Evolutionary conservation across 1,139 yeast genomes (phyloP), one percentile per base, ranked within the genome.

Genomic region (Zygosaccharomyces pseudobailii): DNA sequence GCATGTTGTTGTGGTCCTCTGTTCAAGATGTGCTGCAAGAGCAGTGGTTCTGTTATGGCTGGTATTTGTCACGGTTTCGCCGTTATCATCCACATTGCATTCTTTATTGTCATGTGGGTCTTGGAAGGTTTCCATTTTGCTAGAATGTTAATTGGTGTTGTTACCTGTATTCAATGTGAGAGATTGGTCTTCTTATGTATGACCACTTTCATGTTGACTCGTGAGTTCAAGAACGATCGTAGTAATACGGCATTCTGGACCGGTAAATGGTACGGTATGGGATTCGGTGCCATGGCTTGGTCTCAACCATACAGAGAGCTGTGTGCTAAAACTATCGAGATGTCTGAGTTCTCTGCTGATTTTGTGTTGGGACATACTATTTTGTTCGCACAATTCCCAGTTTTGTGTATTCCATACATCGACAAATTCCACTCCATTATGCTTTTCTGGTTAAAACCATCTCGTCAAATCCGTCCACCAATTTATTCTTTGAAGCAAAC

Each of bases 231-330:
- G 82, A 90, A 88, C 63, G 98, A 94, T 71, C 90, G 86, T 68
- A 79, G 98, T 38, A 92, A 92, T 74, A 84, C 95, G 61, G 97
- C 98, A 25, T 92, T 95, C 92, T 92, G 99, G 99, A 86, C 96
- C 53, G 99, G 99, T 78, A 90, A 90, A 72, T 92, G 99, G 99
- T 88, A 90, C 71, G 90, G 95, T 54, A 76, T 88, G 55, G 95
- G 96, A 65, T 74, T 92, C 73, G 98, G 98, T 54, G 84, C 87
- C 82, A 84, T 87, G 82, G 96, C 97, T 20, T 79, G 87, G 76
- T 86, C 97, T 33, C 98, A 92, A 74, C 98, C 99, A 55, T 69
- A 87, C 43, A 87, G 99, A 78, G 99, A 92, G 74, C 89, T 87
- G 69, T 80, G 84, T 65, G 97, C 97, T 61, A 92, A 92, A 79